Evolutionary conservation across 371 early-diverging fungal species (phyloP).

Genomic region (Entomophthora muscae): DNA sequence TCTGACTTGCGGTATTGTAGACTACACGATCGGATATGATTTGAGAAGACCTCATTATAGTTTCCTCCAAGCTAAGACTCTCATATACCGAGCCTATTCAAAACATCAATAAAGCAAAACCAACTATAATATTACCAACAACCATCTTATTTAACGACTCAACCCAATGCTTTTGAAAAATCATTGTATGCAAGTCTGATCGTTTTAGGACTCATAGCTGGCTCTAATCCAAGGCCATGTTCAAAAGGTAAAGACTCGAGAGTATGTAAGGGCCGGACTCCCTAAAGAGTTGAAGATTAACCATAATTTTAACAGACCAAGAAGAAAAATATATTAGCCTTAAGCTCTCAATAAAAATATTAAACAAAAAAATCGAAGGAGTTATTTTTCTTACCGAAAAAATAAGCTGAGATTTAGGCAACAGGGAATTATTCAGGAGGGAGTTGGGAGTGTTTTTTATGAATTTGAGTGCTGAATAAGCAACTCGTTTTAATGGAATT

Average conservation of each 20-base stretch:
- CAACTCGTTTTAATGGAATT: too few species aligned
- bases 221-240: constrained; percentile 5
- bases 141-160: constrained; percentile 8
- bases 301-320: too few species aligned
- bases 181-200: neutral
- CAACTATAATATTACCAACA: constrained; percentile 1
- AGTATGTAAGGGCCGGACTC: neutral
- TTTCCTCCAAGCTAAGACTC: neutral
- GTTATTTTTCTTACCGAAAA: too few species aligned
- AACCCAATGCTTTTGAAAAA: constrained; percentile 7
- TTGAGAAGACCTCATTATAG: constrained; percentile 3
- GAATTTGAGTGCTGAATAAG: too few species aligned
- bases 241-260: neutral
- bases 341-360: too few species aligned
- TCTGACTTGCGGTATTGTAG: constrained; percentile 5
- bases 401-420: too few species aligned
- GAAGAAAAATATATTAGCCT: too few species aligned
- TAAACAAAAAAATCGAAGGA: too few species aligned
- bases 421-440: too few species aligned
- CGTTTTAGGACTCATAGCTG: neutral
- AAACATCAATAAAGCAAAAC: neutral
- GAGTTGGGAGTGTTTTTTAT: too few species aligned
- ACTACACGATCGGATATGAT: neutral
- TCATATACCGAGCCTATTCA: neutral
- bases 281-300: too few species aligned